Evolutionary conservation across 352 stramenopile species (phyloP), one percentile per base, ranked within the genome.

Genomic region (Phytophthora gonapodyides): DNA sequence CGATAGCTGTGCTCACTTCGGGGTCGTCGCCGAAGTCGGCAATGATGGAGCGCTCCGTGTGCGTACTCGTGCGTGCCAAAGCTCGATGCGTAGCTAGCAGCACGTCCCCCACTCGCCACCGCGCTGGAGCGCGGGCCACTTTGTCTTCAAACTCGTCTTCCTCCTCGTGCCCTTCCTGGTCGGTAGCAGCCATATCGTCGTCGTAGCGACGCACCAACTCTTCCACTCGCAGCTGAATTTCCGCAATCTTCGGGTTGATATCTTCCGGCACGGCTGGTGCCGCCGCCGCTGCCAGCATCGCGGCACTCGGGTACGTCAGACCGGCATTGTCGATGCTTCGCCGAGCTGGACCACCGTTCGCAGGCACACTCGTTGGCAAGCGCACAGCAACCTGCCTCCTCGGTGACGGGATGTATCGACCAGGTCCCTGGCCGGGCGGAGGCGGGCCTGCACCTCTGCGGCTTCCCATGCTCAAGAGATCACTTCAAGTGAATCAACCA

Each of bases 201-300:
- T 92, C 77, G 50, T 83, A 92, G 5, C 70, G 73, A 10, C 82
- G 80, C 44, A 92, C 72, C 16, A 92, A 66, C n/a, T 89, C 82
- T 6, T 73, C 76, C 31, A 92, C 82, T 24, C 82, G 75, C 12
- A 73, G 82, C 64, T 88, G 82, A 60, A 92, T 92, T 21, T 80
- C 82, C 1, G 69, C 74, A 24, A 89, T 75, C 50, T 89, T 71
- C 0, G 80, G 72, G 30, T 85, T 86, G 5, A 54, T 42, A 16
- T 46, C 44, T 2, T 42, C 49, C 33, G 48, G 16, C 19, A 19
- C 10, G 4, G 40, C 13, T 13, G 48, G 24, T 7, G 46, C 19
- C 13, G 37, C 35, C 4, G 50, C 50, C 6, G 54, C 34, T 35
- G 52, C 38, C 7, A 72, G n/a, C 46, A 70, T 59, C 17, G 53